Conservation (phyloP, 371 early-diverging fungal genomes). For the Dichotomocladium elegans region DNA sequence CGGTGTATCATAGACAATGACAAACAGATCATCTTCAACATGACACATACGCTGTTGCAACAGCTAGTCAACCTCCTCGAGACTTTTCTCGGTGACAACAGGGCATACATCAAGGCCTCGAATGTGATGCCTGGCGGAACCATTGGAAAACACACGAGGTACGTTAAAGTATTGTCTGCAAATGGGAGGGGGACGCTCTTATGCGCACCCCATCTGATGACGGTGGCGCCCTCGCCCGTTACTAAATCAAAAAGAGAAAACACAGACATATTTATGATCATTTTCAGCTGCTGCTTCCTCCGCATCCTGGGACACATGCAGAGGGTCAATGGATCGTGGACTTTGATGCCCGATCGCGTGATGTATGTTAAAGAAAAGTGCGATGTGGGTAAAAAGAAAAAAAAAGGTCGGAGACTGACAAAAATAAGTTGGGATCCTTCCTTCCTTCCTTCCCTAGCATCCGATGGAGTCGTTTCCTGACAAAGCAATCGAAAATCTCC, state of each 20-base stretch:
- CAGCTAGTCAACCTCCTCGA: slow-evolving; percentile 19
- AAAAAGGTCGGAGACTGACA: too few relatives aligned
- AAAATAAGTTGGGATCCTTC: too few relatives aligned
- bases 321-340: slow-evolving; percentile 24
- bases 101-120: slow-evolving; percentile 42
- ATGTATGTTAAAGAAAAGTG: slow-evolving; percentile 21
- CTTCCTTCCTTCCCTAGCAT: slow-evolving; percentile 12
- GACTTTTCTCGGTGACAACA: slow-evolving; percentile 11
- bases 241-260: too few relatives aligned
- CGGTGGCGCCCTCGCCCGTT: background rate
- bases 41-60: slow-evolving; percentile 17
- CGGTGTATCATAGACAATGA: background rate
- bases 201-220: background rate
- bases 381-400: background rate
- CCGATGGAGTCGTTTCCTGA: slow-evolving; percentile 37
- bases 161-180: slow-evolving; percentile 5
- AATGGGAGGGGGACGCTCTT: background rate
- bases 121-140: slow-evolving; percentile 57
- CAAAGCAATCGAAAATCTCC: slow-evolving; percentile 25
- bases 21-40: slow-evolving; percentile 3
- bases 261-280: slow-evolving; percentile 40
- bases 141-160: slow-evolving; percentile 66
- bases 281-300: slow-evolving; percentile 26
- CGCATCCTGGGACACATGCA: slow-evolving; percentile 8
- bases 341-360: slow-evolving; percentile 41